Evolutionary conservation across 345 rosid species (phyloP).

Genomic region (Psidium guajava): DNA sequence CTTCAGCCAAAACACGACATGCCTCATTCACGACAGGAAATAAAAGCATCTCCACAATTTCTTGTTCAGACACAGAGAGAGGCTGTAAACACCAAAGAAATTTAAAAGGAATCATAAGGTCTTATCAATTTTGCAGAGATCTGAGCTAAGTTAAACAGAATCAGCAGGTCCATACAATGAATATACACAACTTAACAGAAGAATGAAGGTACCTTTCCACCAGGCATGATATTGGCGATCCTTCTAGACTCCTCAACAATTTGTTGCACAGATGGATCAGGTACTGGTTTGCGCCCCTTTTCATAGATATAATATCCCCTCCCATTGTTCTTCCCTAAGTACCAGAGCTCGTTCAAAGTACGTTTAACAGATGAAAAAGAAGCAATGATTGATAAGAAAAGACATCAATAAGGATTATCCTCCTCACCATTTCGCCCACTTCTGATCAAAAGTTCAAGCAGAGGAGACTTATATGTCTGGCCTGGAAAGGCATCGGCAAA

Average conservation of each 20-base stretch:
- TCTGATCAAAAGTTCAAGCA: constrained; percentile 59
- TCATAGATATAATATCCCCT: constrained; percentile 77
- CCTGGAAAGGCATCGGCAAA: constrained; percentile 53
- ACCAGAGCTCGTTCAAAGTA: neutral
- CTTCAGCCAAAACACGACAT: constrained; percentile 84
- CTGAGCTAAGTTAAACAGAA: neutral
- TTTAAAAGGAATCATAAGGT: neutral
- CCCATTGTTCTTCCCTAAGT: constrained; percentile 78
- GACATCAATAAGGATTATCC: neutral
- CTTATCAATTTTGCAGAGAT: neutral
- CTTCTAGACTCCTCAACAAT: constrained; percentile 64
- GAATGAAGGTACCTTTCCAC: constrained; percentile 61
- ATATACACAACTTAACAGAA: neutral
- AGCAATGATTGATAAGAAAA: neutral
- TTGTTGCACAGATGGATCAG: constrained; percentile 66
- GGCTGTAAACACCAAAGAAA: constrained; percentile 36
- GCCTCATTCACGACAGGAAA: constrained; percentile 93
- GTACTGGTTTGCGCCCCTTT: constrained; percentile 77
- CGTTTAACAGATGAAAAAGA: neutral
- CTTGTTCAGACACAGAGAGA: constrained; percentile 60
- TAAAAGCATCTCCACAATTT: constrained; percentile 79
- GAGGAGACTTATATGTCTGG: constrained; percentile 49
- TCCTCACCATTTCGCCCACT: constrained; percentile 71
- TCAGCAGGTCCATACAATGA: neutral
- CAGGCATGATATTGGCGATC: constrained; percentile 69